Conservation (phyloP, 1,139 yeast genomes). For the Kurtzmaniella quercitrusa region DNA sequence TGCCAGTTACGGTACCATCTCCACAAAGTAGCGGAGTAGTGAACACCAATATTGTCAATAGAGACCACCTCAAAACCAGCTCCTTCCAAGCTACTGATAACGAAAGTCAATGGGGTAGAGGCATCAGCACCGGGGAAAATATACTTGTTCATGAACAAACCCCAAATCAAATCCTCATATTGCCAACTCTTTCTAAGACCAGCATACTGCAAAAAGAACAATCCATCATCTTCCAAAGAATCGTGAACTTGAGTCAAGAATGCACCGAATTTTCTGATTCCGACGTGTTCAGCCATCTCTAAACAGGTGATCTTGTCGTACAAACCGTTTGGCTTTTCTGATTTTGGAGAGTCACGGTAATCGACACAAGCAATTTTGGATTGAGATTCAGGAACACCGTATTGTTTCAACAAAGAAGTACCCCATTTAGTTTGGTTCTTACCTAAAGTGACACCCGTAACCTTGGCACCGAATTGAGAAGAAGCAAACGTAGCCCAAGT, state of each 20-base stretch:
- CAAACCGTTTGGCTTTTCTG: constrained; percentile 51
- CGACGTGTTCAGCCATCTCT: constrained; percentile 97
- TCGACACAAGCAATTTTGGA: constrained; percentile 78
- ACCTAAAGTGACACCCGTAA: constrained; percentile 88
- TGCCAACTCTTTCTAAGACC: constrained; percentile 93
- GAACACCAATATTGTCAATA: constrained; percentile 87
- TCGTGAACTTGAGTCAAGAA: constrained; percentile 79
- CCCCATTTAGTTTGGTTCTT: constrained; percentile 92
- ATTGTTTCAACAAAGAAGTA: constrained; percentile 60
- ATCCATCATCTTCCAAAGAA: constrained; percentile 87
- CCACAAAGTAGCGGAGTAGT: constrained; percentile 89
- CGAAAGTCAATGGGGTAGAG: constrained; percentile 87
- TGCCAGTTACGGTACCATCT: constrained; percentile 96
- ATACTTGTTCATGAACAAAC: constrained; percentile 92
- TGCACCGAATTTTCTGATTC: constrained; percentile 75
- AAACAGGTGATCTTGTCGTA: constrained; percentile 87
- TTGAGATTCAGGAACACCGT: constrained; percentile 67
- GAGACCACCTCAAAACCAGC: constrained; percentile 84
- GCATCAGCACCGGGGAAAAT: constrained; percentile 98
- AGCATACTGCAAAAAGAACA: constrained; percentile 83
- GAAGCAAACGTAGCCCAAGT: constrained; percentile 85
- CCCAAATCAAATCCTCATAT: constrained; percentile 92
- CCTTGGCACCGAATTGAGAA: constrained; percentile 76
- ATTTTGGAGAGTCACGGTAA: constrained; percentile 86
- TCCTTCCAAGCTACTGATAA: constrained; percentile 70